phyloP scores from a whole-genome alignment of 441 rosid genomes.

The Metrosideros polymorpha region DNA sequence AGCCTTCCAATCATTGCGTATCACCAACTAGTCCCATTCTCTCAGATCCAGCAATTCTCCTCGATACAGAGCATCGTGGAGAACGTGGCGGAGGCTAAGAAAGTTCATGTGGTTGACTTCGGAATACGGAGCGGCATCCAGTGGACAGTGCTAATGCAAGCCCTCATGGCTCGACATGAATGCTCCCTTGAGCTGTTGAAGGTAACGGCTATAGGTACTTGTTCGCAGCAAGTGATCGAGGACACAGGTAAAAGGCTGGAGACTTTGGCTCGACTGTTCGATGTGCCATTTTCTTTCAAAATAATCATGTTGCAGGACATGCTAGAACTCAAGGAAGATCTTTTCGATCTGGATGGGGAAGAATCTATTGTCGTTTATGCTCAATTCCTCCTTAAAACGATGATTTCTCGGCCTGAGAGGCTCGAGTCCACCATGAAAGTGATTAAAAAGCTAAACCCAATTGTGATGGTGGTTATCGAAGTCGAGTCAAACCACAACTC shows the following conservation, averaged over 20 bases:
- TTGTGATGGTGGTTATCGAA: slow-evolving; percentile 19
- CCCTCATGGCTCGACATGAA: slow-evolving; percentile 12
- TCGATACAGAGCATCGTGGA: slow-evolving; percentile 17
- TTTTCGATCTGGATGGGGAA: slow-evolving; percentile 5
- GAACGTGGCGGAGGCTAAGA: slow-evolving; percentile 1
- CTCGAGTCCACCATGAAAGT: slow-evolving; percentile 12
- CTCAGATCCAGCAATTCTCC: slow-evolving; percentile 11
- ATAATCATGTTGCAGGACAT: slow-evolving; percentile 4
- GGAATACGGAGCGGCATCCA: slow-evolving; percentile 12
- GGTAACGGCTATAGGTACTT: slow-evolving; percentile 14
- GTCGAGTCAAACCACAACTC: slow-evolving; percentile 14
- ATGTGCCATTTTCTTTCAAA: slow-evolving; percentile 20
- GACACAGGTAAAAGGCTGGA: slow-evolving; percentile 17
- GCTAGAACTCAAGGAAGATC: slow-evolving; percentile 12
- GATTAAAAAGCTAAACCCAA: slow-evolving; percentile 13
- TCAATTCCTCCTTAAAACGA: not conserved
- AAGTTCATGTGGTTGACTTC: slow-evolving; percentile 17
- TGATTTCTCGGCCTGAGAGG: slow-evolving; percentile 3
- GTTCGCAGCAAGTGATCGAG: not conserved
- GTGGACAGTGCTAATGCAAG: slow-evolving; percentile 18
- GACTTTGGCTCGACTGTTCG: slow-evolving; percentile 13
- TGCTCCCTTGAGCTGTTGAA: slow-evolving; percentile 23
- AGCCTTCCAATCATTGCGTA: not conserved
- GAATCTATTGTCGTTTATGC: slow-evolving; percentile 20
- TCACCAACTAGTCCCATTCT: slow-evolving; percentile 5